A percentile compares a stretch with the other conserved stretches of the same genome.
These are phyloP conservation scores for Lunularia cruciata DNA, from an alignment of 225 moss, liverwort and hornwort genomes.

Conservation along the genomic window DNA sequence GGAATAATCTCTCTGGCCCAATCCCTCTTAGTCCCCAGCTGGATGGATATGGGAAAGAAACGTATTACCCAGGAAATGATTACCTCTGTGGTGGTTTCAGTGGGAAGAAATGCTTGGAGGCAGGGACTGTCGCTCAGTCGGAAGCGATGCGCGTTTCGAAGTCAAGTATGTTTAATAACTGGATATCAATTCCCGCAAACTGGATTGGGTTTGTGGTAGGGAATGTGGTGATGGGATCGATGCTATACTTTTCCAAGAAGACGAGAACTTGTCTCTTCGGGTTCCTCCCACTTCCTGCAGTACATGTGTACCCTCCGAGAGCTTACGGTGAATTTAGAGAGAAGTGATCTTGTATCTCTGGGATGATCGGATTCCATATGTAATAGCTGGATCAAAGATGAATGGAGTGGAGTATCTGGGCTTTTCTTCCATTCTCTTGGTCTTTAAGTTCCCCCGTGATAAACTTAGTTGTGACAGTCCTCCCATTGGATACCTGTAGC, in stretches of 20 bases:
- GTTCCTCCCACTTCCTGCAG: not conserved
- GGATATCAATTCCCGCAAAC: not conserved
- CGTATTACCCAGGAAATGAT: not conserved
- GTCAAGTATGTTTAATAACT: not conserved
- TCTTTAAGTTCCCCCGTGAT: too few species aligned
- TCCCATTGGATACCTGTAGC: too few species aligned
- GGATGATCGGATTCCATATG: too few species aligned
- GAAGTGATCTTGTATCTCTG: too few species aligned
- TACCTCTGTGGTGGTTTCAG: not conserved
- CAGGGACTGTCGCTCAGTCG: too few species aligned
- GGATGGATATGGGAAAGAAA: too few species aligned
- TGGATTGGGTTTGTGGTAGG: not conserved
- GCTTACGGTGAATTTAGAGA: too few species aligned
- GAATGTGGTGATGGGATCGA: not conserved
- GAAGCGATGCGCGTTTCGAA: not conserved
- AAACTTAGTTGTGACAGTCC: too few species aligned
- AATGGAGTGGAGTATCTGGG: too few species aligned
- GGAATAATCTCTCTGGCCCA: constrained; percentile 22
- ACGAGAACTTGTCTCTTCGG: not conserved
- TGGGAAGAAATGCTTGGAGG: not conserved
- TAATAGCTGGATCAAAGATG: too few species aligned
- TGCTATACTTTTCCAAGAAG: not conserved
- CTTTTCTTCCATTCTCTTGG: too few species aligned
- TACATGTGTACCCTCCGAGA: too few species aligned
- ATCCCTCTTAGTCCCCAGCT: constrained; percentile 5